A percentile compares a stretch with the other conserved stretches of the same genome.
Conservation (phyloP, 768 basidiomycete species). For the Serpula lacrymans region DNA sequence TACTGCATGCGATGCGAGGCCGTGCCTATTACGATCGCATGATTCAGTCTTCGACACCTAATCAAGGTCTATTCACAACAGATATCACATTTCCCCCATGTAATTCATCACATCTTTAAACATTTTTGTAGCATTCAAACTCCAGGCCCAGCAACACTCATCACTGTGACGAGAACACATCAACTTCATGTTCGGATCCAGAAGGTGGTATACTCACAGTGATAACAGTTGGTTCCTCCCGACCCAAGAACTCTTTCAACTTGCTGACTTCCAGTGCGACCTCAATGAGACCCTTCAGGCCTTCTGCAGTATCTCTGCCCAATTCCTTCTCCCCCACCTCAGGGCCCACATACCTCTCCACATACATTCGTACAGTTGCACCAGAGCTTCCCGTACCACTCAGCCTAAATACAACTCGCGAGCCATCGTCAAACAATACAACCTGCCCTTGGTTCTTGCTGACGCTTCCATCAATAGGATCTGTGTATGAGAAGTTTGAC, state of each 20-base stretch:
- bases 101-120: background rate
- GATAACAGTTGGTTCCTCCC: constrained; percentile 94
- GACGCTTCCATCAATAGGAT: constrained; percentile 94
- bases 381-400: constrained; percentile 96
- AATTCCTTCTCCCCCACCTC: constrained; percentile 68
- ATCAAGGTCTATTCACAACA: too few species aligned
- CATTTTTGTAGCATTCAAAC: constrained; percentile 12
- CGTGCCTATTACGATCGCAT: too few species aligned
- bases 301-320: constrained; percentile 76
- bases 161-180: background rate
- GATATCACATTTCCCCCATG: too few species aligned
- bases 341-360: constrained; percentile 84
- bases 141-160: background rate
- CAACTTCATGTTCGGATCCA: background rate
- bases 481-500: constrained; percentile 93
- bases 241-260: constrained; percentile 79
- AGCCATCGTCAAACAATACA: constrained; percentile 88
- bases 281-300: constrained; percentile 92
- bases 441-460: constrained; percentile 96
- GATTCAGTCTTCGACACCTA: too few species aligned
- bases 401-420: constrained; percentile 91
- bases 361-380: constrained; percentile 94
- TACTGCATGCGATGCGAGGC: too few species aligned
- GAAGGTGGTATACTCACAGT: constrained; percentile 52
- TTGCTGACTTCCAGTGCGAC: constrained; percentile 85